Evolutionary conservation across 805 yeast genomes (phyloP).

Genomic region (Candida arabinofermentans): DNA sequence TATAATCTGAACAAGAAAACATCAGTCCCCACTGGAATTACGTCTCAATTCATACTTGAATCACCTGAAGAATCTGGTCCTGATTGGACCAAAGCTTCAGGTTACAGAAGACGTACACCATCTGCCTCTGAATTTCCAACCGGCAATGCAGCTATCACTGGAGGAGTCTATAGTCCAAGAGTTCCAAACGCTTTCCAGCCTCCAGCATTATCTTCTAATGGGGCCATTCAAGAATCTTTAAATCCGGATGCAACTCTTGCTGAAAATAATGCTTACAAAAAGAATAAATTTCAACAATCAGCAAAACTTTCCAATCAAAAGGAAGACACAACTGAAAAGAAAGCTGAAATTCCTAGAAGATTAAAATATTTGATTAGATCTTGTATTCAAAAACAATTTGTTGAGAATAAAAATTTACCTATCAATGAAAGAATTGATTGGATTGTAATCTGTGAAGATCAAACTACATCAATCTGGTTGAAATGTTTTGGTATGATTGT

Average conservation of each 20-base stretch:
- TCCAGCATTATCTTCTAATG: not conserved
- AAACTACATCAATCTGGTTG: slow-evolving; percentile 49
- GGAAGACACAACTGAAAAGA: slow-evolving; percentile 11
- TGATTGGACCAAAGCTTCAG: slow-evolving; percentile 44
- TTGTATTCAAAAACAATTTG: slow-evolving; percentile 49
- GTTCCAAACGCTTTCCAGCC: not conserved
- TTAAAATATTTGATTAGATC: slow-evolving; percentile 53
- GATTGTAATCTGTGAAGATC: slow-evolving; percentile 62
- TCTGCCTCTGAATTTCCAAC: slow-evolving; percentile 32
- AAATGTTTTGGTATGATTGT: slow-evolving; percentile 50
- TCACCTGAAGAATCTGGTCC: slow-evolving; percentile 44
- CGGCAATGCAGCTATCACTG: slow-evolving; percentile 6
- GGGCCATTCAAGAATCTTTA: not conserved
- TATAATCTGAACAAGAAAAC: slow-evolving; percentile 14
- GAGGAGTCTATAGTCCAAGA: slow-evolving; percentile 12
- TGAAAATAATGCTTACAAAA: slow-evolving; percentile 8
- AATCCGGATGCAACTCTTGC: slow-evolving; percentile 5
- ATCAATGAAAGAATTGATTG: slow-evolving; percentile 34
- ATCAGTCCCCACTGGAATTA: slow-evolving; percentile 1
- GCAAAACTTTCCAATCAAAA: slow-evolving; percentile 1
- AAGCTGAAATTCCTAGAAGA: slow-evolving; percentile 48
- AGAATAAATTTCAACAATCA: slow-evolving; percentile 3
- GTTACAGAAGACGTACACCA: slow-evolving; percentile 44
- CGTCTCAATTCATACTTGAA: slow-evolving; percentile 34
- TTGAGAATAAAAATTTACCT: slow-evolving; percentile 31